phyloP scores from a whole-genome alignment of 257 asterid species.

The Nicotiana benthamiana region DNA sequence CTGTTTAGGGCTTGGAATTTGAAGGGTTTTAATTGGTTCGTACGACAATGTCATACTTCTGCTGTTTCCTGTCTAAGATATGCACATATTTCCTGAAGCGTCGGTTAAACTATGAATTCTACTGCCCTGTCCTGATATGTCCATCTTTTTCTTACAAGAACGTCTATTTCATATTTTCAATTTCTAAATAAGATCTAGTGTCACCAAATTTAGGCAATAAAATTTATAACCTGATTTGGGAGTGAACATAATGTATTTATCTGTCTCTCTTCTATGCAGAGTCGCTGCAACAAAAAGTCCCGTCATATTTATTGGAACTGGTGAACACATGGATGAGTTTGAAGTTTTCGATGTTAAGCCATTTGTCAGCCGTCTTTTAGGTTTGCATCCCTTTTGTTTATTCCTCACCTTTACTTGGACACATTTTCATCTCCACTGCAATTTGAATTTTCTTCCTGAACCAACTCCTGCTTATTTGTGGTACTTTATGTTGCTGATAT shows the following conservation, averaged over 20 bases:
- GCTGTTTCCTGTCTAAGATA: neutral
- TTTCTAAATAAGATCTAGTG: neutral
- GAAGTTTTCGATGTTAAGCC: slow-evolving; percentile 95
- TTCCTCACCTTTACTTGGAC: neutral
- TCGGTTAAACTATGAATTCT: neutral
- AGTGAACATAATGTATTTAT: neutral
- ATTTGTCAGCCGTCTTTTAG: slow-evolving; percentile 95
- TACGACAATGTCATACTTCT: neutral
- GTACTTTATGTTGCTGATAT: neutral
- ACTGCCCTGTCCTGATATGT: neutral
- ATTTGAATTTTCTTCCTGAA: neutral
- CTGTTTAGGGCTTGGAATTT: neutral
- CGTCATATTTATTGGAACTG: slow-evolving; percentile 87
- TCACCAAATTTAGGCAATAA: neutral
- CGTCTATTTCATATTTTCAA: neutral
- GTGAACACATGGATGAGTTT: slow-evolving; percentile 98
- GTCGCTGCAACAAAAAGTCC: slow-evolving; percentile 99
- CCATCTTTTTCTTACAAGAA: neutral
- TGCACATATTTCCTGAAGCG: neutral
- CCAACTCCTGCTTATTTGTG: neutral
- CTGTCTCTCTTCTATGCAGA: slow-evolving; percentile 34
- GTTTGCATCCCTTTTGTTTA: slow-evolving; percentile 27
- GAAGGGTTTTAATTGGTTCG: neutral
- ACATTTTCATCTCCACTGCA: neutral
- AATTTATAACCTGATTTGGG: neutral